Base-by-base conservation (phyloP, 148 eudicot genomes). In the Bassia scoparia region DNA sequence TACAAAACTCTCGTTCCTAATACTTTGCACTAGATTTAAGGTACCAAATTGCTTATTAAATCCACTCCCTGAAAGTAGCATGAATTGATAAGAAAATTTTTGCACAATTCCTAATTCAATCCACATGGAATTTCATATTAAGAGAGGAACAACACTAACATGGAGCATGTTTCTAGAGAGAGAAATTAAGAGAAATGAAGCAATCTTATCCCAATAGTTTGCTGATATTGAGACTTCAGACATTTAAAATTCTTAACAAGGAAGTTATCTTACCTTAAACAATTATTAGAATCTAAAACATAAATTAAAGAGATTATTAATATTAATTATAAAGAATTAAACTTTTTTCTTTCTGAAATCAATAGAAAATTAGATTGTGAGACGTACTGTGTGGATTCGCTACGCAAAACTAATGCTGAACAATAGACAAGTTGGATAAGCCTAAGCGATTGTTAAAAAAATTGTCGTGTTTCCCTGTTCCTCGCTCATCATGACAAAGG, bases 231-330 rank as follows among this genome's bases (percentile, higher is more conserved):
- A 20, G 61, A 21, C 41, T 72, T 56, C n/a, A 72, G 62, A 29
- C 43, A 13, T 34, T 41, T 72, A 10, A 72, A 34, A 61, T 72
- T 72, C 11, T 7, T 43, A 72, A 61, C 41, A 72, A 17, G 75
- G 67, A 29, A 61, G 29, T 20, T 21, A 52, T 56, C 38, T 53
- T 16, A 12, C 26, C 29, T 7, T 30, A 23, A 44, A 37, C 27
- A 44, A 0, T 12, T 1, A 21, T 17, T 41, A 72, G 58, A 31
- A 35, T 11, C 68, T 72, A 10, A 38, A 23, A 17, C 50, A 46
- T 2, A 46, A 29, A 68, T 2, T 21, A 6, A 38, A 43, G 23
- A 26, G 23, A 6, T 5, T 12, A 21, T 54, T 6, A 54, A 35
- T 55, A 15, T 37, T 7, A 23, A 18, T 43, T 43, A 30, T 15